Evolutionary conservation across 345 rosid species (phyloP).

Genomic region (Gossypioides kirkii): DNA sequence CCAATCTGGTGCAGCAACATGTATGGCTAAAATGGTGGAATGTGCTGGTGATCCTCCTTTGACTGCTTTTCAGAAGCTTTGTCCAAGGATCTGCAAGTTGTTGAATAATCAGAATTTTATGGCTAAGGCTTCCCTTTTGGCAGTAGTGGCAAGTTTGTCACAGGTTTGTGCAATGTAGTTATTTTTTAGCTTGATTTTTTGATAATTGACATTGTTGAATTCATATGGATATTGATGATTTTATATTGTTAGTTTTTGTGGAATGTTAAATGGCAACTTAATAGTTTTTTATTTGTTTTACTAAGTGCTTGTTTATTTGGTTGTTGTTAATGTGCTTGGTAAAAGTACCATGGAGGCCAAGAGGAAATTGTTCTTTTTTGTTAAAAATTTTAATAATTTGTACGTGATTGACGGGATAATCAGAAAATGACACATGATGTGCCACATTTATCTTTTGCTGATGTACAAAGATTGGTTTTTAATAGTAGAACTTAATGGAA

Average conservation of each 20-base stretch:
- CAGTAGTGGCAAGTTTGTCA: slow-evolving; percentile 69
- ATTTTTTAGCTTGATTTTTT: slow-evolving; percentile 1
- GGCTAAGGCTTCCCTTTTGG: slow-evolving; percentile 81
- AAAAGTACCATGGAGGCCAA: too few relatives aligned
- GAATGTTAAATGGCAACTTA: slow-evolving; percentile 1
- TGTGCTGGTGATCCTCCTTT: slow-evolving; percentile 58
- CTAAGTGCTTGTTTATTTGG: slow-evolving; percentile 3
- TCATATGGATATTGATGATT: neutral
- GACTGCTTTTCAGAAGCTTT: slow-evolving; percentile 72
- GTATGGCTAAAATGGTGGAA: slow-evolving; percentile 92
- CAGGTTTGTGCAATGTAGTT: slow-evolving; percentile 52
- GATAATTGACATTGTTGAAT: neutral
- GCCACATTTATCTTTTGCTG: too few relatives aligned
- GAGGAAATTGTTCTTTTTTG: too few relatives aligned
- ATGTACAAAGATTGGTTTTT: too few relatives aligned
- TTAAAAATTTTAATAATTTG: too few relatives aligned
- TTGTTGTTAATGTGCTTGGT: neutral
- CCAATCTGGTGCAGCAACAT: slow-evolving; percentile 83
- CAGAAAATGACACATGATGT: too few relatives aligned
- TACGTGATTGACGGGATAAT: too few relatives aligned
- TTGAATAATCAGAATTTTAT: slow-evolving; percentile 74
- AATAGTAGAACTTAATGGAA: too few relatives aligned
- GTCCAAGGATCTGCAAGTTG: slow-evolving; percentile 87
- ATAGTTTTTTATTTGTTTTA: neutral
- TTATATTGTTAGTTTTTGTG: neutral